phyloP scores from a whole-genome alignment of 148 eudicot genomes.

The Agrostemma githago region DNA sequence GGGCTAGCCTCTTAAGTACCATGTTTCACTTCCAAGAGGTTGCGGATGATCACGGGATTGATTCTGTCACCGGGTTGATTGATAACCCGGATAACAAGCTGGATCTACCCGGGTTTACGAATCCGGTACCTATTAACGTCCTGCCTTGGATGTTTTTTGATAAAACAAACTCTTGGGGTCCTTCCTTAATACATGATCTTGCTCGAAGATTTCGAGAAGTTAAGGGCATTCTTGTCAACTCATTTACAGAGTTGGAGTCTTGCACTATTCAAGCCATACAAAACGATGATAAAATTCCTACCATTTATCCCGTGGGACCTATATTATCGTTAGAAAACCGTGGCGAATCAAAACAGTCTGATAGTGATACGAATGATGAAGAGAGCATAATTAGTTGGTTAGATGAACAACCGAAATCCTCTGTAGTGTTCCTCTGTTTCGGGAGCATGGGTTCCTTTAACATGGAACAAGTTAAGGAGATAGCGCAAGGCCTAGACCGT shows the following conservation, averaged over 20 bases:
- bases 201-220: constrained; percentile 22
- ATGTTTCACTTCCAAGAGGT: constrained; percentile 16
- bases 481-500: constrained; percentile 43
- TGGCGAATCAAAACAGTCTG: neutral
- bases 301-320: constrained; percentile 47
- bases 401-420: constrained; percentile 37
- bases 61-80: neutral
- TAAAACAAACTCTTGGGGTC: constrained; percentile 15
- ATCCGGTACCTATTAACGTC: constrained; percentile 17
- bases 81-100: constrained; percentile 9
- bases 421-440: constrained; percentile 53
- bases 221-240: constrained; percentile 45
- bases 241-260: constrained; percentile 36
- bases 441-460: constrained; percentile 46
- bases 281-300: constrained; percentile 11
- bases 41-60: no score
- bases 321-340: constrained; percentile 19
- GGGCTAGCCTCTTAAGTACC: constrained; percentile 12
- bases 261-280: constrained; percentile 18
- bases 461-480: constrained; percentile 38
- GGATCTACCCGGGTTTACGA: constrained; percentile 22
- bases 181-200: neutral
- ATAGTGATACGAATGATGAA: neutral
- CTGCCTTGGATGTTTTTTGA: constrained; percentile 10
- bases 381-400: constrained; percentile 36